A percentile compares a stretch with the other conserved stretches of the same genome.
phyloP scores from a whole-genome alignment of 1,284 basidiomycete species.

The Ceratobasidium sp. region DNA sequence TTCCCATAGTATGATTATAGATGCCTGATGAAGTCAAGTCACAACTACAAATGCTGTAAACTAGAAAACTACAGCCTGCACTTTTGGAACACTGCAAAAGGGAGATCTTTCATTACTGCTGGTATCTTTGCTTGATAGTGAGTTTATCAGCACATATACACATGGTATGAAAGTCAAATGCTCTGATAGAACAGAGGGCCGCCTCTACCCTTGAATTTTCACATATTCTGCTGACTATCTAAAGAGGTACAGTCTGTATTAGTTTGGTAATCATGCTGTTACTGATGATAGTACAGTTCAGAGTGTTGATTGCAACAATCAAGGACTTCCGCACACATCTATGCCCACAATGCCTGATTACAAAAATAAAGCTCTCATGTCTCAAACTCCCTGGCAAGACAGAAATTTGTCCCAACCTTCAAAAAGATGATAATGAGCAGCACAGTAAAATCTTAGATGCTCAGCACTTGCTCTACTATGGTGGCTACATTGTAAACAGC shows the following conservation, averaged over 20 bases:
- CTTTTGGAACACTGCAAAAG: slow-evolving; percentile 53
- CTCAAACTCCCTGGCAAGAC: slow-evolving; percentile 50
- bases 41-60: slow-evolving; percentile 11
- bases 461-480: slow-evolving; percentile 16
- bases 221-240: slow-evolving; percentile 57
- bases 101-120: slow-evolving; percentile 56
- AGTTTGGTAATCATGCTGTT: neutral
- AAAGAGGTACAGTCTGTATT: slow-evolving; percentile 55
- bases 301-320: slow-evolving; percentile 47
- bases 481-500: slow-evolving; percentile 37
- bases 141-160: slow-evolving; percentile 56
- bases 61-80: neutral
- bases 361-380: slow-evolving; percentile 3
- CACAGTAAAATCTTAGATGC: neutral
- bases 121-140: slow-evolving; percentile 54
- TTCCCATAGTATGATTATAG: slow-evolving; percentile 26
- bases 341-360: slow-evolving; percentile 47
- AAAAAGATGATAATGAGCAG: neutral
- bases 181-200: slow-evolving; percentile 50
- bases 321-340: slow-evolving; percentile 47
- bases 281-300: neutral
- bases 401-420: neutral
- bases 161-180: slow-evolving; percentile 55
- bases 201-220: slow-evolving; percentile 52
- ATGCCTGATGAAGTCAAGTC: slow-evolving; percentile 50